Base-by-base conservation (phyloP, 164 flowering plant species). In the Malania oleifera region DNA sequence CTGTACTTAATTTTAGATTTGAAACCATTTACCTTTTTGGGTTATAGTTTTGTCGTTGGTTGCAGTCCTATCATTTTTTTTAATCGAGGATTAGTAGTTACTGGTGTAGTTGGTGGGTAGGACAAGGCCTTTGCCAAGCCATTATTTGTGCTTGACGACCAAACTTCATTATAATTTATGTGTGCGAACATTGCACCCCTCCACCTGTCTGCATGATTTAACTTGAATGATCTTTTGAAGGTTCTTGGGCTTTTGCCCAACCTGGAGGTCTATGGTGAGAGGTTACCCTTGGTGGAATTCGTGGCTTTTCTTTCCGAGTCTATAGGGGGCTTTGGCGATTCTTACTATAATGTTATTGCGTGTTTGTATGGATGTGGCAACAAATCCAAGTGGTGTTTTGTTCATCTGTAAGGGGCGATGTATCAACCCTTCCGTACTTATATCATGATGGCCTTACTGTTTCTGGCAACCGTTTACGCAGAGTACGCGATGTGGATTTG, bases 401-500 rank as follows among this genome's bases (percentile, higher is more conserved):
- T 82, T 85, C 85, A 63, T 79, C 84, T 77, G 70, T 82, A 86
- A 79, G 81, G 84, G 89, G 83, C 85, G 78, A 87, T 80, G 83
- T 83, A 60, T 77, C 87, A 77, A 66, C 77, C 75, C 82, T 80
- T 78, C 67, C 69, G 67, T 82, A 68, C 74, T 81, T 85, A 73
- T 76, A 78, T 89, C 75, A 73, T 85, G 95, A 84, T 85, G 93
- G 91, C 91, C 93, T 89, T 87, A 87, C 77, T 89, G 82, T 92
- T 87, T 92, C 67, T 89, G 96, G 91, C 78, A 85, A 73, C 86
- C 80, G 50, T 91, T 91, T 85, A 59, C 89, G 93, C 96, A 89
- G 96, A 91, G 86, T 91, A 70, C 98, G 95, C 39, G 93, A 87
- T 79, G 98, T 91, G 92, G 98, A 89, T 74, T 72, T 91, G 95